Base-by-base conservation (phyloP, 306 rosid species). In the Sophora flavescens region DNA sequence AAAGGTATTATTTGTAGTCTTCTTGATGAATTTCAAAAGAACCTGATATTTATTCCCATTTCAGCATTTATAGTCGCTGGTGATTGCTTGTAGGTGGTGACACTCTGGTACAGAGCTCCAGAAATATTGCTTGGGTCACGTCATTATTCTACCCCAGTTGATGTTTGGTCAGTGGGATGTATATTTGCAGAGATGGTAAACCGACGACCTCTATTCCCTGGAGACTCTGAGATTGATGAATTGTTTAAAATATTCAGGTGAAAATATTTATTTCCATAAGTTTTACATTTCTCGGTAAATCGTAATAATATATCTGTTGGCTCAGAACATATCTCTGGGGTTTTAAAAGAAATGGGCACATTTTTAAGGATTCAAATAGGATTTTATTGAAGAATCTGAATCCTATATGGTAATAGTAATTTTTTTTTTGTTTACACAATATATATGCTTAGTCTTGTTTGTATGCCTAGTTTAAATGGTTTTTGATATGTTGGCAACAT, bases 171-270 rank as follows among this genome's bases (percentile, higher is more conserved):
- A 3, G 99, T 95, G 81, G 99, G 99, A 68, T 95, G 99, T 79
- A 95, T 95, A 86, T 95, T 92, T 89, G 97, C 99, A 52, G 99
- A 95, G 93, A 95, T 95, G 99, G 84, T 93, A 80, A 95, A 92
- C 82, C 91, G 87, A 54, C 86, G 90, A 9, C 96, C 99, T 47
- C 84, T 95, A n/a, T 95, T 95, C 84, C 97, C 97, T 47, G 99
- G 99, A 63, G 99, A 95, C 83, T 95, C 99, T 14, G 99, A 95
- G 89, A 95, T 95, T 80, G 99, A 95, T 82, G 99, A 95, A 80
- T 82, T 95, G 87, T 92, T 90, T 79, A 95, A 89, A 86, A 95
- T 94, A 85, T 94, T 94, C 91, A 91, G 94, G 98, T 91, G 80
- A 83, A 71, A 79, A 68, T 57, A 60, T 75, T 78, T 54, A 41